Evolutionary conservation across 306 rosid species (phyloP).

Genomic region (Malus fusca): DNA sequence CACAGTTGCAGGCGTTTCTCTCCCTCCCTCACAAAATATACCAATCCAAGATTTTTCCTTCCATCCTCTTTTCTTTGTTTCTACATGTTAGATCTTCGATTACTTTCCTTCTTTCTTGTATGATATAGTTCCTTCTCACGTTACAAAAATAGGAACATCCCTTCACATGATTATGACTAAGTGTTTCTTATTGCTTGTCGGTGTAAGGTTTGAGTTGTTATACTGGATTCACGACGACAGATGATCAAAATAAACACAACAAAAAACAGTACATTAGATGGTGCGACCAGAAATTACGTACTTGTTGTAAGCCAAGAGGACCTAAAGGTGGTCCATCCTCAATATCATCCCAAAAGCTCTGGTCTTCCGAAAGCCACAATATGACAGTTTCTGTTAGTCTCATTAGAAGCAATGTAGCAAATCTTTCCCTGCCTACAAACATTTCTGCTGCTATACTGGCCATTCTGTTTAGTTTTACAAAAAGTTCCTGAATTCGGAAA

Average conservation of each 20-base stretch:
- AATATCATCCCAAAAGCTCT: slow-evolving; percentile 98
- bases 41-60: not conserved
- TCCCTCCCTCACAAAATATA: not conserved
- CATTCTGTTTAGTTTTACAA: slow-evolving; percentile 77
- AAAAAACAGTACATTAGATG: not conserved
- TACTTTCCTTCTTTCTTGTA: not conserved
- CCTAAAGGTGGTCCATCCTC: slow-evolving; percentile 97
- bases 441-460: slow-evolving; percentile 84
- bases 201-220: not conserved
- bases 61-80: not conserved
- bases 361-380: slow-evolving; percentile 95
- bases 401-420: slow-evolving; percentile 85
- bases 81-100: not conserved
- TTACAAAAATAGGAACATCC: not conserved
- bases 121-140: not conserved
- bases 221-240: not conserved
- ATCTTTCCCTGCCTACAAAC: slow-evolving; percentile 97
- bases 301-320: slow-evolving; percentile 94
- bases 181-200: not conserved
- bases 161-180: not conserved
- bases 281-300: slow-evolving; percentile 10
- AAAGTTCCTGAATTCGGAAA: slow-evolving; percentile 69
- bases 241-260: not conserved
- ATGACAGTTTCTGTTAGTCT: slow-evolving; percentile 95
- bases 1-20: not conserved